Evolutionary conservation across 768 basidiomycete genomes (phyloP), one percentile per base, ranked within the genome.

Genomic region (Tricholoma bakamatsutake): DNA sequence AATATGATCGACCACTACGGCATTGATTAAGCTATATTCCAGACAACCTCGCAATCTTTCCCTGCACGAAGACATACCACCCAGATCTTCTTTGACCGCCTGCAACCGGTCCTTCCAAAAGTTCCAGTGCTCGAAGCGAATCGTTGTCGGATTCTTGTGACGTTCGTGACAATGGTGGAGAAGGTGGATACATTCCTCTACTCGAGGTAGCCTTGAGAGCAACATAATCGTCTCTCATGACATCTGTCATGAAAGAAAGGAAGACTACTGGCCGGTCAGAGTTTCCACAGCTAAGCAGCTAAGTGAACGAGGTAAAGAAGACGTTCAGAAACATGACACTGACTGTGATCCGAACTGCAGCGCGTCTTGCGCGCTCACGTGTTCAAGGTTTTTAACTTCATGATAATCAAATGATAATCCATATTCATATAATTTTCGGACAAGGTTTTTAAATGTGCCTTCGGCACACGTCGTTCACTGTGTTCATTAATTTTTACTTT

Each of bases 111-210:
- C 84, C 87, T 52, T 90, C 83, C 0, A 84, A 79, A 52, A 91
- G 72, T 70, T 95, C 93, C 24, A 95, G 75, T 27, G 87, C 87
- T 54, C 89, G 81, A 53, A 95, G 72, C 13, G 89, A 90, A 53
- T 85, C 83, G 42, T 61, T 57, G 27, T 82, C 78, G 1, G 91
- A 93, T 55, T 85, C 87, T 57, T 73, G 69, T 59, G 79, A 73
- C 67, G 76, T 64, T 69, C 73, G 70, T 65, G 77, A 70, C 37
- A 66, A 63, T 50, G 70, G 61, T 59, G 76, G 64, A 39, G 72
- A 71, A 13, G 74, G 65, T 31, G 73, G 72, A 53, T 73, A 77
- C 48, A 67, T 66, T 52, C 64, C 59, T 48, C 28, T 12, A 61
- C 62, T 66, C 54, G 67, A 47, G 40, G 78, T 74, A 42, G 78